A percentile compares a stretch with the other conserved stretches of the same genome.
These are phyloP conservation scores for Tieghemostelium lacteum DNA, from an alignment of 78 protist genomes.

Conservation along the genomic window DNA sequence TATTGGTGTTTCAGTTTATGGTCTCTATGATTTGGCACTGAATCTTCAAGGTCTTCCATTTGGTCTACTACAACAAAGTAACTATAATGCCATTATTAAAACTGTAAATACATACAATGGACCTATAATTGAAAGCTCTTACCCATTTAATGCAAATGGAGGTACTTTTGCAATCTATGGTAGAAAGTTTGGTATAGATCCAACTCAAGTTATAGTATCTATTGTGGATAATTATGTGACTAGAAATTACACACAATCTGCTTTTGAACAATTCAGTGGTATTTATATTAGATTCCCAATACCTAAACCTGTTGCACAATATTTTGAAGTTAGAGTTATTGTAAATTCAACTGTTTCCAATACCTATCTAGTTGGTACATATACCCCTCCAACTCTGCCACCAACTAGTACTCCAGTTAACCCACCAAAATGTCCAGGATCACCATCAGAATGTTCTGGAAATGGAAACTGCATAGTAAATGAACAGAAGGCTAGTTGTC, in stretches of 20 bases:
- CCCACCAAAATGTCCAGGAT: neutral
- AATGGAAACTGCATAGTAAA: neutral
- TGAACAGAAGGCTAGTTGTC: too few species aligned
- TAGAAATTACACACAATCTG: neutral
- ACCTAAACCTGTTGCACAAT: neutral
- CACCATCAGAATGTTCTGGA: neutral
- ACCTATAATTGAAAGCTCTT: too few species aligned
- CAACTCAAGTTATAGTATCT: neutral
- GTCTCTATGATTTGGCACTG: neutral
- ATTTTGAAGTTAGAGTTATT: neutral
- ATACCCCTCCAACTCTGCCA: neutral
- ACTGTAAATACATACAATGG: too few species aligned
- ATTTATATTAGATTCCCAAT: too few species aligned
- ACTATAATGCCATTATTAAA: too few species aligned
- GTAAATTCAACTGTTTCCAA: neutral
- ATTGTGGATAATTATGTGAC: neutral
- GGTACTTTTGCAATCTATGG: neutral
- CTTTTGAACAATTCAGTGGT: neutral
- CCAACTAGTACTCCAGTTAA: neutral
- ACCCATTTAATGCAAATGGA: neutral
- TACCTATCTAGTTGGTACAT: neutral
- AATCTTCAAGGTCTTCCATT: neutral
- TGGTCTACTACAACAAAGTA: neutral
- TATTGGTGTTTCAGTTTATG: neutral
- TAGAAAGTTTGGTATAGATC: neutral